Conservation (phyloP, 768 basidiomycete genomes). For the Xanthoconium stramineum region DNA sequence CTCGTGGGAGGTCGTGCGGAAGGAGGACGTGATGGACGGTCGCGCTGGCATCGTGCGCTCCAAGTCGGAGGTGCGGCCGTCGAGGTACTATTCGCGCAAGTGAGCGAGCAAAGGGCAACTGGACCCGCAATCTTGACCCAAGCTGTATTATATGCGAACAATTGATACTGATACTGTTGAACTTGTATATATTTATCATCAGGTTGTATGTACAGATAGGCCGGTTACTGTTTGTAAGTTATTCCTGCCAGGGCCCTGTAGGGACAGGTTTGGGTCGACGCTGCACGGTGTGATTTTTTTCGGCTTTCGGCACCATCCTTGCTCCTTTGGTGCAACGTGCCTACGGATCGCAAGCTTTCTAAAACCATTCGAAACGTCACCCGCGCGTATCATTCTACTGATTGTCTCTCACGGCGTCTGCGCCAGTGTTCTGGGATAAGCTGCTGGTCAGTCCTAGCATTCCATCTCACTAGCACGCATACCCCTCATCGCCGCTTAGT, state of each 20-base stretch:
- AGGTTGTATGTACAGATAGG: conserved; percentile 11
- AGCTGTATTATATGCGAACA: neutral
- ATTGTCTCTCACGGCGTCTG: no score
- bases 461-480: no score
- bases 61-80: conserved; percentile 27
- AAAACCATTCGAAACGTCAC: no score
- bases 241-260: neutral
- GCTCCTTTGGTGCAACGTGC: no score
- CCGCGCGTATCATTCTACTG: no score
- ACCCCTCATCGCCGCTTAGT: no score
- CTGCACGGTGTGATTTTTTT: no score
- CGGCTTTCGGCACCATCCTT: no score
- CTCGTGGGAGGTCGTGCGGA: conserved; percentile 13
- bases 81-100: conserved; percentile 15
- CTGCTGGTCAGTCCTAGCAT: no score
- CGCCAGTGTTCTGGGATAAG: no score
- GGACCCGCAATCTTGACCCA: neutral
- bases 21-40: conserved; percentile 4
- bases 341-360: no score
- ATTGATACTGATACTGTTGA: neutral
- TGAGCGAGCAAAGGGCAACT: neutral
- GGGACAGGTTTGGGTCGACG: no score
- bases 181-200: neutral
- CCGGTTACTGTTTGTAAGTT: neutral
- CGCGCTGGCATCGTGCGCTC: conserved; percentile 13